Evolutionary conservation across 169 alveolate species (phyloP).

Genomic region (Plasmodium adleri): DNA sequence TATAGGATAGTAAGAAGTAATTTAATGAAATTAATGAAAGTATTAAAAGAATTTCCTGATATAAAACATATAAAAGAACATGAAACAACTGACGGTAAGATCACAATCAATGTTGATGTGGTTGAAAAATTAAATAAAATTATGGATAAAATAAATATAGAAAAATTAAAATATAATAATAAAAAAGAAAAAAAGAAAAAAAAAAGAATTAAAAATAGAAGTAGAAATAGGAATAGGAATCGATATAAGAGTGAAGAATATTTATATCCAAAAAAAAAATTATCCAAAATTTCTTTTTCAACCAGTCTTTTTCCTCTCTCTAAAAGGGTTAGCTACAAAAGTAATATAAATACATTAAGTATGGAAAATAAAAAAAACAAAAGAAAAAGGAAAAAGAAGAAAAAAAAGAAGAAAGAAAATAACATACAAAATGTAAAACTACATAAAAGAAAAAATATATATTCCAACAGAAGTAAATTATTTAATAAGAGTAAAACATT

Average conservation of each 20-base stretch:
- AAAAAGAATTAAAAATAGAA: background rate
- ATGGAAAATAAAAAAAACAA: background rate
- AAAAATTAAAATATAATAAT: conserved; percentile 29
- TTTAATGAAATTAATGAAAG: conserved; percentile 41
- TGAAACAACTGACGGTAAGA: background rate
- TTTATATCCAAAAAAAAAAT: conserved; percentile 12
- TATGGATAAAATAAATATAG: conserved; percentile 61
- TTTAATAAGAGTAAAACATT: too few species aligned
- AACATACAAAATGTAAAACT: too few species aligned
- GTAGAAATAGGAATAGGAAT: conserved; percentile 1
- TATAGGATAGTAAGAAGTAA: conserved; percentile 65
- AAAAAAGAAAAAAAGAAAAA: conserved; percentile 21
- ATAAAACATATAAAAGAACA: background rate
- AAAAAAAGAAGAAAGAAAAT: too few species aligned
- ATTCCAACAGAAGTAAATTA: too few species aligned
- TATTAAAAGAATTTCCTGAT: conserved; percentile 52
- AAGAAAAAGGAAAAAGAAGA: background rate
- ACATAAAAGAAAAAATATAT: too few species aligned
- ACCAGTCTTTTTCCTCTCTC: conserved; percentile 2
- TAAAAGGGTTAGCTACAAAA: conserved; percentile 14
- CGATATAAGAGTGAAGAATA: too few species aligned
- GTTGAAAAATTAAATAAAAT: conserved; percentile 33
- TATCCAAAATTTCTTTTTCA: conserved; percentile 13
- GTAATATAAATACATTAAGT: conserved; percentile 20
- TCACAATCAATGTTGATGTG: conserved; percentile 23